These are phyloP conservation scores for Aegilops sharonensis DNA, from an alignment of 176 grass and related monocot species.

Conservation along the genomic window DNA sequence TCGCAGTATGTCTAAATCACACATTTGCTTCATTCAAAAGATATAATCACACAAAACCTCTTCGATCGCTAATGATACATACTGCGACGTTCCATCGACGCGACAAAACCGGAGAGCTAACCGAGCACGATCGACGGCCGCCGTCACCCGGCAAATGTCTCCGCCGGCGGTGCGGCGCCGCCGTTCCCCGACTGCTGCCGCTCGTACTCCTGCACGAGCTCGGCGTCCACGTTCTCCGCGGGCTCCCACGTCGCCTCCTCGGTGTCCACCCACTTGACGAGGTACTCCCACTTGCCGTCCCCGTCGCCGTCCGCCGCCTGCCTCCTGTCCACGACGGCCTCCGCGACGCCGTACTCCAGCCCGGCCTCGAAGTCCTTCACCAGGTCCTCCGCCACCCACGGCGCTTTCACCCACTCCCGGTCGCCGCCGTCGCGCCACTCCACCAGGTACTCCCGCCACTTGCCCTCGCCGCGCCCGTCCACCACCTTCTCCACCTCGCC, in stretches of 20 bases:
- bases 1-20: too few relatives aligned
- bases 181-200: not conserved
- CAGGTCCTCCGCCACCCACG: conserved; percentile 81
- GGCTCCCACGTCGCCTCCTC: conserved; percentile 92
- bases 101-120: not conserved
- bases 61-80: conserved; percentile 10
- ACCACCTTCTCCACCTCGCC: conserved; percentile 86
- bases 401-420: conserved; percentile 86
- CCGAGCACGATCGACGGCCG: not conserved
- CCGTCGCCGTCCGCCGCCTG: conserved; percentile 45
- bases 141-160: conserved; percentile 28
- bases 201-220: conserved; percentile 85
- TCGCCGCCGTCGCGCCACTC: conserved; percentile 90
- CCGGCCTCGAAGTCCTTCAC: conserved; percentile 74
- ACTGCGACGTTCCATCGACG: not conserved
- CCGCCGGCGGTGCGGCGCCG: not conserved
- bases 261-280: conserved; percentile 92
- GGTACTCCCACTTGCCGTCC: conserved; percentile 64
- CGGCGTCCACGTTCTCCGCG: conserved; percentile 73
- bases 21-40: too few relatives aligned
- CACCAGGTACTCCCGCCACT: conserved; percentile 77
- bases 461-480: conserved; percentile 73
- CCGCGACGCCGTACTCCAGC: conserved; percentile 87
- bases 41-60: not conserved
- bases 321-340: conserved; percentile 54